phyloP scores from a whole-genome alignment of 2,329 filamentous ascomycete genomes.

The Grosmannia huntii region DNA sequence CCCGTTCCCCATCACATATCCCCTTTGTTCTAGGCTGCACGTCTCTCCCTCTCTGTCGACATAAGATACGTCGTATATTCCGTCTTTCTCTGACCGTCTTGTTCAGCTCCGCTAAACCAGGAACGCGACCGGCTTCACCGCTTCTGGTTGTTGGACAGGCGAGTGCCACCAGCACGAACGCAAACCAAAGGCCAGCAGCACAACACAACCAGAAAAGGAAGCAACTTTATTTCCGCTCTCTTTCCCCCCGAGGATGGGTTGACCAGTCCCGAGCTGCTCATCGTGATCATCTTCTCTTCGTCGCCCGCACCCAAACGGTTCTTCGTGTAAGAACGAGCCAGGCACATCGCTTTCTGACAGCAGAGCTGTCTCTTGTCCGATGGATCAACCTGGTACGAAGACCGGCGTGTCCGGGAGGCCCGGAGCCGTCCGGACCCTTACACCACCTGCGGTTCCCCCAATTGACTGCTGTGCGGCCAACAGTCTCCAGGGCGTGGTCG shows the following conservation, averaged over 20 bases:
- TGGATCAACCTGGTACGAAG: neutral
- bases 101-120: neutral
- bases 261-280: neutral
- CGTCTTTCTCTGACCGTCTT: neutral
- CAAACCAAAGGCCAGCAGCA: neutral
- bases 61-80: neutral
- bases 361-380: neutral
- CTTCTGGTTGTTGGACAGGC: neutral
- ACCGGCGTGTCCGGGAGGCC: neutral
- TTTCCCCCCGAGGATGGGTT: neutral
- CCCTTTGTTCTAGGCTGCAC: neutral
- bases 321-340: neutral
- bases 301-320: neutral
- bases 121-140: neutral
- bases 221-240: neutral
- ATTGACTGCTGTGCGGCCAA: neutral
- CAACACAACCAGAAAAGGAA: neutral
- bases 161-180: neutral
- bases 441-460: neutral
- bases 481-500: neutral
- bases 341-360: neutral
- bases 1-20: neutral
- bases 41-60: neutral
- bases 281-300: neutral
- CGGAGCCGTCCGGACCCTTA: neutral